A percentile compares a stretch with the other conserved stretches of the same genome.
These are phyloP conservation scores for Pseudogymnoascus sp. DNA, from an alignment of 2,329 filamentous ascomycete species.

Conservation along the genomic window DNA sequence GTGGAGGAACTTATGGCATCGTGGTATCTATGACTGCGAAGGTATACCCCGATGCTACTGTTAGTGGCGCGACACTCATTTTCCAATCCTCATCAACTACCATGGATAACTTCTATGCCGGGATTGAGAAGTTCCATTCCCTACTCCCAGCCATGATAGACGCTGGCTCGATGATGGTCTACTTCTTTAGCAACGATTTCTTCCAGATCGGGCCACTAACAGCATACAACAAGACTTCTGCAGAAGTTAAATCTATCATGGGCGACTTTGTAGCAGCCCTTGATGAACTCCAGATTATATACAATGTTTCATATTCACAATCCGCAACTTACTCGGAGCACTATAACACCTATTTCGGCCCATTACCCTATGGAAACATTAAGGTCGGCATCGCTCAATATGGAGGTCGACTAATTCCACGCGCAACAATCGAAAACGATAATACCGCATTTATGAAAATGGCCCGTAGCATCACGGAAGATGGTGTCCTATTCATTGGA, in stretches of 20 bases:
- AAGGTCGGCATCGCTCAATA: slow-evolving; percentile 28
- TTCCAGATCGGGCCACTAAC: slow-evolving; percentile 43
- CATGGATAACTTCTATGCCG: slow-evolving; percentile 40
- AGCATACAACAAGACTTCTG: slow-evolving; percentile 38
- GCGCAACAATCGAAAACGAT: slow-evolving; percentile 27
- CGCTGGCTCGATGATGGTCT: slow-evolving; percentile 42
- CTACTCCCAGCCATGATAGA: slow-evolving; percentile 41
- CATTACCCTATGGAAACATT: slow-evolving; percentile 25
- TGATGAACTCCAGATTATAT: slow-evolving; percentile 29
- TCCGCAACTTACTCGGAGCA: slow-evolving; percentile 25
- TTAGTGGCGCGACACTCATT: slow-evolving; percentile 38
- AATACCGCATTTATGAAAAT: slow-evolving; percentile 19
- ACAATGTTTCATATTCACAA: slow-evolving; percentile 21
- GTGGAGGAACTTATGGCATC: slow-evolving; percentile 51
- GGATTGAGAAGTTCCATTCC: slow-evolving; percentile 39
- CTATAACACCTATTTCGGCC: slow-evolving; percentile 27
- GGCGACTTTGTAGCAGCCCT: slow-evolving; percentile 38
- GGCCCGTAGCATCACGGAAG: slow-evolving; percentile 29
- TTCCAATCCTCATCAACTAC: slow-evolving; percentile 32
- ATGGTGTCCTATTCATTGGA: slow-evolving; percentile 29
- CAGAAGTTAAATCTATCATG: slow-evolving; percentile 39
- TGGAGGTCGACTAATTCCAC: slow-evolving; percentile 38
- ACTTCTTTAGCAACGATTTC: slow-evolving; percentile 39
- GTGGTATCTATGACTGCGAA: slow-evolving; percentile 49
- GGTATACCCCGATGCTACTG: slow-evolving; percentile 37